Conservation (phyloP, 352 stramenopile species). For the Plasmopara viticola region DNA sequence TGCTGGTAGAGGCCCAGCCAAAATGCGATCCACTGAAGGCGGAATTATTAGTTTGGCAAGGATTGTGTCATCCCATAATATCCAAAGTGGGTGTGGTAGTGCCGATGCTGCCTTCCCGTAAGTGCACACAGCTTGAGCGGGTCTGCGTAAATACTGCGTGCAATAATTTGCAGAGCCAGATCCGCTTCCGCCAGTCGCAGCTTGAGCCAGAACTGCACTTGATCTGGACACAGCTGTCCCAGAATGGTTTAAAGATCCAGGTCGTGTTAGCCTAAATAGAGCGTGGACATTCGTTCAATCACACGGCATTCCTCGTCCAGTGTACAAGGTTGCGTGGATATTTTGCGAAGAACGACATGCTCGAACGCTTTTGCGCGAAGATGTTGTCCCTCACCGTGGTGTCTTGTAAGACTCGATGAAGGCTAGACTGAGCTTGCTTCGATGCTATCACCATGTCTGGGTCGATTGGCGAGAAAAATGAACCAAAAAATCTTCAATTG, state of each 20-base stretch:
- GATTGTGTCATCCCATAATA: neutral
- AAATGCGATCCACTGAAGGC: neutral
- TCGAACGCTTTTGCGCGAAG: neutral
- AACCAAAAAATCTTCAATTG: neutral
- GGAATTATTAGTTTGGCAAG: neutral
- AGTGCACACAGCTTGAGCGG: neutral
- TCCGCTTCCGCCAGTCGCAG: neutral
- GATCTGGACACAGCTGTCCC: no score
- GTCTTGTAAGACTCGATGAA: slow-evolving; percentile 1
- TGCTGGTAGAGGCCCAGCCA: neutral
- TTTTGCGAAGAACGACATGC: slow-evolving; percentile 1
- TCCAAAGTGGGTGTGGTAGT: neutral
- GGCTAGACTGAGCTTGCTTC: slow-evolving; percentile 1
- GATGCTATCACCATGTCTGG: neutral
- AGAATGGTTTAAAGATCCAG: no score
- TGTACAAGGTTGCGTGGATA: no score
- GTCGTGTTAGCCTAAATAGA: no score
- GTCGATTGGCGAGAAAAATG: no score
- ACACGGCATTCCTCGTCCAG: no score
- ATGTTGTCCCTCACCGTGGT: neutral
- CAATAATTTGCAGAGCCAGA: slow-evolving; percentile 2
- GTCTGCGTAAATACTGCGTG: slow-evolving; percentile 1
- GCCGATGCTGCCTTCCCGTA: neutral
- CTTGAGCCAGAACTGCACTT: no score
- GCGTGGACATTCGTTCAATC: no score